phyloP scores from a whole-genome alignment of 192 early-diverging fungal genomes.

The Coemansia sp. region DNA sequence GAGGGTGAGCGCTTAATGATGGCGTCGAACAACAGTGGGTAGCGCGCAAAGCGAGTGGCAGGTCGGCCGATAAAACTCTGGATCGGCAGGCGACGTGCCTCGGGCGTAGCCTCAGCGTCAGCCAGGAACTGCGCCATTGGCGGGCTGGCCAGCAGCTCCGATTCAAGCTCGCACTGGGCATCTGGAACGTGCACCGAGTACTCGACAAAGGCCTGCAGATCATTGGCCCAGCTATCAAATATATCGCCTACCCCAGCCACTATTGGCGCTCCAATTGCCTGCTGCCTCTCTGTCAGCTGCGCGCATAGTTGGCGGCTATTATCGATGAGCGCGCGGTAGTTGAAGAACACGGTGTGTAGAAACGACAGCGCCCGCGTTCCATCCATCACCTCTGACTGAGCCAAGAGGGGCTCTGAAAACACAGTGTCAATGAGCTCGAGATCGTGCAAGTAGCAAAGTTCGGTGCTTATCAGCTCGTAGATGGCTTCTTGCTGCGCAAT shows the following conservation, averaged over 20 bases:
- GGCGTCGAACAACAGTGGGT: constrained; percentile 79
- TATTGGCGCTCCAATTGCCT: constrained; percentile 52
- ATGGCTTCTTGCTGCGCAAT: constrained; percentile 80
- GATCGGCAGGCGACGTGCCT: constrained; percentile 77
- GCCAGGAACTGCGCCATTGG: constrained; percentile 77
- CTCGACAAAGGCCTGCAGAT: constrained; percentile 75
- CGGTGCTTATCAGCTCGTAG: constrained; percentile 85
- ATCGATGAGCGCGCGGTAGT: constrained; percentile 64
- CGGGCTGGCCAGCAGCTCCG: constrained; percentile 67
- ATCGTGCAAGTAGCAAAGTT: constrained; percentile 87
- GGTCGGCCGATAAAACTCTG: constrained; percentile 90
- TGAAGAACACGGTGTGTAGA: constrained; percentile 75
- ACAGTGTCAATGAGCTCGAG: constrained; percentile 78
- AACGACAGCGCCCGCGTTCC: constrained; percentile 61
- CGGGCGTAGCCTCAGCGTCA: constrained; percentile 72
- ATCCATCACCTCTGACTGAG: constrained; percentile 63
- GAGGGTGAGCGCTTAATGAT: constrained; percentile 74
- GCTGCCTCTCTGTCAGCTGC: constrained; percentile 62
- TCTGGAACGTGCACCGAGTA: constrained; percentile 85
- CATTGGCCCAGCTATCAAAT: constrained; percentile 68
- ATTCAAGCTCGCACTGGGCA: constrained; percentile 78
- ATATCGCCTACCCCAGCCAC: constrained; percentile 84
- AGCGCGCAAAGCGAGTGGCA: constrained; percentile 83
- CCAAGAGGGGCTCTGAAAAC: constrained; percentile 64
- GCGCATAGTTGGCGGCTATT: constrained; percentile 62